phyloP scores from a whole-genome alignment of 2,329 filamentous ascomycete genomes.

The Ceratocystis alfenasii region DNA sequence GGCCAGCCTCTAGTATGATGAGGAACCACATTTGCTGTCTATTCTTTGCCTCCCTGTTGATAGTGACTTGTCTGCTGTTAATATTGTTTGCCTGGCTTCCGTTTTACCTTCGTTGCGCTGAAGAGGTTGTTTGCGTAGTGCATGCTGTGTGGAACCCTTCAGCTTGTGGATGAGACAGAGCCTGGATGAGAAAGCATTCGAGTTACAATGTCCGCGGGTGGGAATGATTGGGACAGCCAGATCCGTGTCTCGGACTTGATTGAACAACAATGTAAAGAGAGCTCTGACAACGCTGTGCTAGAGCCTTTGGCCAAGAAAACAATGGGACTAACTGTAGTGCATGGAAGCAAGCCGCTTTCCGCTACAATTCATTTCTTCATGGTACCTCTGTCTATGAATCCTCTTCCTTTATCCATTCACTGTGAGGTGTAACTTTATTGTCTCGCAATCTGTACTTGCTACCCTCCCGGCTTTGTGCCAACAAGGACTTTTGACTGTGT shows the following conservation, averaged over 20 bases:
- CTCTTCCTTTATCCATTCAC: neutral
- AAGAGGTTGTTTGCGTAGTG: conserved; percentile 11
- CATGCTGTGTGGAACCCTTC: conserved; percentile 9
- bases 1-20: conserved; percentile 10
- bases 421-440: conserved; percentile 1
- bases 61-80: neutral
- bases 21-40: conserved; percentile 6
- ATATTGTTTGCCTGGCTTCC: neutral
- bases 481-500: conserved; percentile 3
- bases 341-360: neutral
- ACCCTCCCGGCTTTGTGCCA: neutral
- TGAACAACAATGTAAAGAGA: conserved; percentile 22
- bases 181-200: neutral
- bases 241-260: conserved; percentile 16
- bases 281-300: conserved; percentile 16
- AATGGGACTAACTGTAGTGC: neutral
- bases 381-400: neutral
- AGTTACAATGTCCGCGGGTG: neutral
- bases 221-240: neutral
- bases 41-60: neutral
- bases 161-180: neutral
- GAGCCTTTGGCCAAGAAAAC: neutral
- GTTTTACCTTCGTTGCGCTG: neutral
- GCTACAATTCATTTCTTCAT: neutral
- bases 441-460: neutral